Evolutionary conservation across 805 yeast species (phyloP), one percentile per base, ranked within the genome.

Genomic region (Spathaspora boniae): DNA sequence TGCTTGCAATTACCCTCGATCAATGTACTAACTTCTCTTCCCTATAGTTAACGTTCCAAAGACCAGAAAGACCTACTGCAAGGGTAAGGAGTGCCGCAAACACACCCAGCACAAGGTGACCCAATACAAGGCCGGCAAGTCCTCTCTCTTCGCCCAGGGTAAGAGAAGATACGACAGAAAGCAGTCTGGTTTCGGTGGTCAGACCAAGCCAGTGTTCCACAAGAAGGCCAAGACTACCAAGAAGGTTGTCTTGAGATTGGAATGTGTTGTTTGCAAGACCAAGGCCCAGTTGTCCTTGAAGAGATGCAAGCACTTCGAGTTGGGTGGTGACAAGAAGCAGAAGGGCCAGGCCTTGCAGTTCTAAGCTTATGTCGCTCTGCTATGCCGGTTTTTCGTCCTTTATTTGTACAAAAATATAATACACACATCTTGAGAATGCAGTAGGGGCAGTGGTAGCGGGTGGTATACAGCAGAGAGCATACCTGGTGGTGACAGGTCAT

Each of bases 151-250:
- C 69, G 96, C 98, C 60, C 98, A 93, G 80, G 99, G 99, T 84
- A 93, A 94, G 91, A 88, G 99, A 82, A 89, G 99, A 82, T 93
- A 93, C 80, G 98, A 93, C 91, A 96, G 99, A 78, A 93, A 93
- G 78, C 98, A 93, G 80, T 70, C 85, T 64, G 98, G 98, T 88
- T 93, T 81, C 78, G 99, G 99, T 86, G 99, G 99, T 86, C 99
- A 93, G 80, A 93, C 98, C 77, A 93, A 88, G 82, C 98, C 82
- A 70, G 84, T 93, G 77, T 93, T 93, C 97, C 98, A 88, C 86
- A 93, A 93, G 86, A 93, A 93, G 77, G 98, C 98, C 64, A 93
- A 93, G 88, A 93, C 98, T 60, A 93, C 98, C 81, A 93, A 93
- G 88, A 93, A 93, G 86, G 95, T 93, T 71, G 98, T 93, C 55